A percentile compares a stretch with the other conserved stretches of the same genome.
These are phyloP conservation scores for Cymbidium sinense DNA, from an alignment of 106 monocot genomes.

Conservation along the genomic window DNA sequence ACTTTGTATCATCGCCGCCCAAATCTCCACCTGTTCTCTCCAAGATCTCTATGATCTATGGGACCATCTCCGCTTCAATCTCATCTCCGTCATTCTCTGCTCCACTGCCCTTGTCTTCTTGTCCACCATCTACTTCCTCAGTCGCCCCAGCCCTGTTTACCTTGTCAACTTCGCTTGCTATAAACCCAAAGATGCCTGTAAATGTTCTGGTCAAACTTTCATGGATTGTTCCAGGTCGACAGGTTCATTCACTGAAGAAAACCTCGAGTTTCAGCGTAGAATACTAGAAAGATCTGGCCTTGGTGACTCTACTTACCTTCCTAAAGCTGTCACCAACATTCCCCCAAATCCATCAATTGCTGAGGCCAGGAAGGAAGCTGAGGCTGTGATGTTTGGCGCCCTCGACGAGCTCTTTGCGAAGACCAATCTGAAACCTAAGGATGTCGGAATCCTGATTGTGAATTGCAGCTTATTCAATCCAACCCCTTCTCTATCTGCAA, in stretches of 20 bases:
- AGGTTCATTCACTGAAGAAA: conserved; percentile 12
- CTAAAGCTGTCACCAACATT: conserved; percentile 4
- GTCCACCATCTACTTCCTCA: conserved; percentile 19
- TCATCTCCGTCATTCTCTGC: conserved; percentile 16
- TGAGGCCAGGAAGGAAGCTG: conserved; percentile 15
- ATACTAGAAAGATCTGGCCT: conserved; percentile 17
- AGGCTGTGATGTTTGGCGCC: conserved; percentile 16
- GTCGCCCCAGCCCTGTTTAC: conserved; percentile 11
- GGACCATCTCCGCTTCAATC: conserved; percentile 13
- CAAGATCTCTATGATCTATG: conserved; percentile 8
- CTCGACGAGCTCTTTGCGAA: conserved; percentile 11
- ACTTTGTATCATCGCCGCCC: conserved; percentile 1
- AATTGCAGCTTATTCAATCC: conserved; percentile 22
- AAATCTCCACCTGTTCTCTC: conserved; percentile 11
- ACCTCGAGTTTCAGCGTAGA: conserved; percentile 12
- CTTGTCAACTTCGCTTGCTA: conserved; percentile 17
- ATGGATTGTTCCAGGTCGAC: background rate
- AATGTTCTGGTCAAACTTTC: conserved; percentile 9
- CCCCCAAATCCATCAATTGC: conserved; percentile 17
- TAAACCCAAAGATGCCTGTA: conserved; percentile 11
- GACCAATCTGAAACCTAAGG: conserved; percentile 11
- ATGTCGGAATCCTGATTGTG: conserved; percentile 13
- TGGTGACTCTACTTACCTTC: conserved; percentile 16
- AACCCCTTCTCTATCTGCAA: conserved; percentile 14
- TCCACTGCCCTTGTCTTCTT: conserved; percentile 13